These are phyloP conservation scores for Plectranthus barbatus DNA, from an alignment of 257 asterid species.

Conservation along the genomic window DNA sequence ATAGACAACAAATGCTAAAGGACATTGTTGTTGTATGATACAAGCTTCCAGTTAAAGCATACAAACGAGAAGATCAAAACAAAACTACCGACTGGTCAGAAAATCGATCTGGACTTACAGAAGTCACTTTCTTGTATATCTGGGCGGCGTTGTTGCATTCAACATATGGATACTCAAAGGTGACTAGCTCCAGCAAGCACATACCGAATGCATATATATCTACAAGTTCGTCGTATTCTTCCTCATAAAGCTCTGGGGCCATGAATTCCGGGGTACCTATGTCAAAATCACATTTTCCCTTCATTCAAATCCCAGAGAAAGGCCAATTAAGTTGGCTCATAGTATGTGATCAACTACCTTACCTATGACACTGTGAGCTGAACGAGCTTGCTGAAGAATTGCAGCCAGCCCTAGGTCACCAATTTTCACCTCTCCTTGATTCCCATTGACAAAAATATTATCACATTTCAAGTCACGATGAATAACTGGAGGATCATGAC, in stretches of 20 bases:
- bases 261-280: conserved; percentile 55
- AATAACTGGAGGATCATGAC: conserved; percentile 89
- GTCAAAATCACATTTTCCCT: neutral
- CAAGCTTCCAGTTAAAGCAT: neutral
- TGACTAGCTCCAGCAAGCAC: conserved; percentile 55
- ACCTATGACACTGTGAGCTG: conserved; percentile 67
- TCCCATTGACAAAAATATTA: conserved; percentile 46
- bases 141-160: conserved; percentile 54
- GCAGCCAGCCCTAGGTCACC: conserved; percentile 52
- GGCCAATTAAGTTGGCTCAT: neutral
- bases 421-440: conserved; percentile 48
- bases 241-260: conserved; percentile 60
- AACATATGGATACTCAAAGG: conserved; percentile 56
- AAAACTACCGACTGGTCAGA: neutral
- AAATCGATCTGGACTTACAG: conserved; percentile 28
- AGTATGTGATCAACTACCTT: conserved; percentile 3
- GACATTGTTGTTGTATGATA: neutral
- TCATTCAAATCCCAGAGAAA: neutral
- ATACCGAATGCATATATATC: conserved; percentile 57
- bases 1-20: neutral
- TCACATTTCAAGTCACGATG: conserved; percentile 96
- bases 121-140: conserved; percentile 51
- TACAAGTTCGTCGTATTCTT: conserved; percentile 47
- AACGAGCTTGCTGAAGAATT: conserved; percentile 55
- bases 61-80: neutral